phyloP scores from a whole-genome alignment of 73 alveolate genomes.

The Tetrahymena thermophila region DNA sequence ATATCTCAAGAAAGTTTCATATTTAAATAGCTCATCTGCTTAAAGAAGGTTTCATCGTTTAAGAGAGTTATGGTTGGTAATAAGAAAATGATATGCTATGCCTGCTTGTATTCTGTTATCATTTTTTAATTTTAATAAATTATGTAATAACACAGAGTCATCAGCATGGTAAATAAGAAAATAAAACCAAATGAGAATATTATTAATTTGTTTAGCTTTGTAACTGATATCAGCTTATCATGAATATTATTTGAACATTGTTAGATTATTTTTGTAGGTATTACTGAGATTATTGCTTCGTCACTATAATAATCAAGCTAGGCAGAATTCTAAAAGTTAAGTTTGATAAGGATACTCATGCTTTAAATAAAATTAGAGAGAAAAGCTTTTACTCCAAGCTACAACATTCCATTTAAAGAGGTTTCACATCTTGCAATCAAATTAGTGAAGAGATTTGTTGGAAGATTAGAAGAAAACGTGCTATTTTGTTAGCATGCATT shows the following conservation, averaged over 20 bases:
- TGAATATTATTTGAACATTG: neutral
- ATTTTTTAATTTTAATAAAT: neutral
- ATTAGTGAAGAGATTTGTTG: neutral
- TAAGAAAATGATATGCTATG: neutral
- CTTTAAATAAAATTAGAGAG: neutral
- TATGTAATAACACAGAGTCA: neutral
- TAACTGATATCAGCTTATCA: neutral
- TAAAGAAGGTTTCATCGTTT: neutral
- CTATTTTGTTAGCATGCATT: neutral
- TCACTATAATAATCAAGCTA: neutral
- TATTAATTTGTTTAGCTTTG: neutral
- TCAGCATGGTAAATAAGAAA: neutral
- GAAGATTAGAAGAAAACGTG: neutral
- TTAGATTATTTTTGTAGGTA: neutral
- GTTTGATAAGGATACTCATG: neutral
- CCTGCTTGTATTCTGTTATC: neutral
- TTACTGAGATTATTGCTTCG: neutral
- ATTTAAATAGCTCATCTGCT: neutral
- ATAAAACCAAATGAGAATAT: neutral
- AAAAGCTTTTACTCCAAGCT: neutral
- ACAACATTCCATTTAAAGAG: neutral
- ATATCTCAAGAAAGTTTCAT: neutral
- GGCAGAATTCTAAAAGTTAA: neutral
- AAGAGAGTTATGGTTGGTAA: neutral
- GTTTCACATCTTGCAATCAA: neutral